A percentile compares a stretch with the other conserved stretches of the same genome.
phyloP scores from a whole-genome alignment of 768 basidiomycete genomes.

The Russula olivacea region DNA sequence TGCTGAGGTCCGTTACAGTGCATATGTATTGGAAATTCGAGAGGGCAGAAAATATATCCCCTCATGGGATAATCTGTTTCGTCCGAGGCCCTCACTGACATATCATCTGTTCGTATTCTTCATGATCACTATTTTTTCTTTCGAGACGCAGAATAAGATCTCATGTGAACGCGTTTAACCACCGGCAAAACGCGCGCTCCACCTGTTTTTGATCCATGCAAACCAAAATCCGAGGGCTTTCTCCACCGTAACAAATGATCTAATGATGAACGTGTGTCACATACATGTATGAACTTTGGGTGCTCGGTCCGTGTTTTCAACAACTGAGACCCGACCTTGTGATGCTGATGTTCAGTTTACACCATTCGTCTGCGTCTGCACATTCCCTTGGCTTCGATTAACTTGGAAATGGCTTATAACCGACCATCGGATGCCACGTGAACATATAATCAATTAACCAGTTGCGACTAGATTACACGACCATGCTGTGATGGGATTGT shows the following conservation, averaged over 20 bases:
- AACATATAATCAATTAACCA: not conserved
- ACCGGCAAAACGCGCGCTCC: not conserved
- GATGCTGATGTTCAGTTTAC: not conserved
- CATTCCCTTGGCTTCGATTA: not conserved
- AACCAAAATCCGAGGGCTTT: not conserved
- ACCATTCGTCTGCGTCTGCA: not conserved
- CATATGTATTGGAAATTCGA: not conserved
- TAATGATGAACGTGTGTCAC: not conserved
- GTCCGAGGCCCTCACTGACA: too few relatives aligned
- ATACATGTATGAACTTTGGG: not conserved
- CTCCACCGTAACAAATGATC: not conserved
- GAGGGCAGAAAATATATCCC: not conserved
- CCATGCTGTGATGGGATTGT: not conserved
- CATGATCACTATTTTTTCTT: too few relatives aligned
- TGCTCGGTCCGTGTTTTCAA: not conserved
- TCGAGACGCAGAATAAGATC: too few relatives aligned
- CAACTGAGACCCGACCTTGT: not conserved
- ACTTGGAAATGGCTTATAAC: not conserved
- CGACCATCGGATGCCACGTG: not conserved
- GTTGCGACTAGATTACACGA: not conserved
- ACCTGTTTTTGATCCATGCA: not conserved
- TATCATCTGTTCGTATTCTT: too few relatives aligned
- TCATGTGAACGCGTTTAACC: not conserved
- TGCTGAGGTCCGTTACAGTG: not conserved
- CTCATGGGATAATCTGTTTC: not conserved